phyloP scores from a whole-genome alignment of 108 stramenopile genomes.

The Fistulifera solaris region DNA sequence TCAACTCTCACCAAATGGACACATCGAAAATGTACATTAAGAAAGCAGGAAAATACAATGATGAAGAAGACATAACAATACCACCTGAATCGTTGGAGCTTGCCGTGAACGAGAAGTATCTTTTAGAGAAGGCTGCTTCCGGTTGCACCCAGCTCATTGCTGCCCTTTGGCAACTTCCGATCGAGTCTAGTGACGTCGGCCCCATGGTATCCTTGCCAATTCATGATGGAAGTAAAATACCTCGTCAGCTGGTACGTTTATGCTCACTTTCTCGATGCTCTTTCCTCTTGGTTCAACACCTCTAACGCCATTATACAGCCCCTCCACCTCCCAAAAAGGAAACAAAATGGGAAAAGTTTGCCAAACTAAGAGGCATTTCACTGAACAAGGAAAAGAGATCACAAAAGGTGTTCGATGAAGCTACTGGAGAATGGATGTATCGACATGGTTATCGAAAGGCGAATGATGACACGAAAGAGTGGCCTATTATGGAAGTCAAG shows the following conservation, averaged over 20 bases:
- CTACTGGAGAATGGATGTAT: constrained; percentile 74
- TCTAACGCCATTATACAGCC: constrained; percentile 26
- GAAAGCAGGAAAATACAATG: constrained; percentile 7
- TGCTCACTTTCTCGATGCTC: background rate
- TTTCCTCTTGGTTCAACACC: background rate
- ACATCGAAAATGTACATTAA: constrained; percentile 33
- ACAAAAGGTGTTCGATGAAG: constrained; percentile 85
- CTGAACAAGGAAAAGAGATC: constrained; percentile 77
- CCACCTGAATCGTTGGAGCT: constrained; percentile 18
- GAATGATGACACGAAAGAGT: constrained; percentile 61
- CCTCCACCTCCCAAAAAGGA: constrained; percentile 79
- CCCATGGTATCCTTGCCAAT: constrained; percentile 51
- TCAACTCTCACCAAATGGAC: constrained; percentile 71
- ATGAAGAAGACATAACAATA: constrained; percentile 21
- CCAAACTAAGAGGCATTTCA: constrained; percentile 71
- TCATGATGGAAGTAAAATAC: constrained; percentile 45
- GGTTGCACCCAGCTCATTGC: constrained; percentile 66
- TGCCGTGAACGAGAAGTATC: constrained; percentile 36
- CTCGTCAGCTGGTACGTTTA: constrained; percentile 59
- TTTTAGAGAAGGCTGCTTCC: constrained; percentile 57
- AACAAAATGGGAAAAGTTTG: constrained; percentile 89
- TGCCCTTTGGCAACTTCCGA: constrained; percentile 69
- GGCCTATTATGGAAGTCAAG: constrained; percentile 87
- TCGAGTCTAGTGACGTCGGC: constrained; percentile 66
- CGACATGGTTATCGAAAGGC: constrained; percentile 73